Evolutionary conservation across 768 basidiomycete species (phyloP), one percentile per base, ranked within the genome.

Genomic region (Chalciporus piperatus): DNA sequence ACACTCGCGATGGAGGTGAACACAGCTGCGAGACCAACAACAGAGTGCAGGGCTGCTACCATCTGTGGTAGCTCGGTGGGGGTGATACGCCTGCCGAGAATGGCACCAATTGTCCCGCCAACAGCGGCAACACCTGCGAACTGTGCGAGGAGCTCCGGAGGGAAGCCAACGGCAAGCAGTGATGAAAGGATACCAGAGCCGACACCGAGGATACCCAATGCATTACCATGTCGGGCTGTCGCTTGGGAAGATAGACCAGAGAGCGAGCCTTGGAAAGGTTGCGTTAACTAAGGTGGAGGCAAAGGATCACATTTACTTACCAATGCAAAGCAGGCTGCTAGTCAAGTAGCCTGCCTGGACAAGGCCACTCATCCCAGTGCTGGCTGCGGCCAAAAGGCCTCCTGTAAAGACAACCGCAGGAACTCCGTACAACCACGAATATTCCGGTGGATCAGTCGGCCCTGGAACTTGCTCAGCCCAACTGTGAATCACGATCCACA

Each of bases 21-120:
- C 16, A 94, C 92, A 0, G 92, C 92, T 3, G 92, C 92, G 25
- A 94, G 79, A 68, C 92, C 92, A 46, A 94, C 92, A 28, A 94
- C 92, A 30, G 87, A 90, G 64, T 94, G 92, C 50, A 94, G 72
- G 48, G 91, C 84, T n/a, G 71, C 79, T 25, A 84, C 84, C 76
- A 82, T 89, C 66, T 94, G 92, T 8, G 92, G 92, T 32, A 94
- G 76, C 63, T 94, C 92, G 16, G 90, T 93, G 3, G 89, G 87
- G 14, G 89, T 91, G 41, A 93, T 88, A 19, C 91, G 82, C 28
- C 90, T 76, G 33, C 92, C 92, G 54, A 94, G 81, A 57, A 88
- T 70, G 12, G 85, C 67, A 10, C 92, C 92, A 23, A 86, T 65
- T 8, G 78, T 66, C 1, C 81, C 89, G 41, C 91, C 92, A n/a